phyloP scores from a whole-genome alignment of 495 filamentous ascomycete species.

The Zalerion maritima region DNA sequence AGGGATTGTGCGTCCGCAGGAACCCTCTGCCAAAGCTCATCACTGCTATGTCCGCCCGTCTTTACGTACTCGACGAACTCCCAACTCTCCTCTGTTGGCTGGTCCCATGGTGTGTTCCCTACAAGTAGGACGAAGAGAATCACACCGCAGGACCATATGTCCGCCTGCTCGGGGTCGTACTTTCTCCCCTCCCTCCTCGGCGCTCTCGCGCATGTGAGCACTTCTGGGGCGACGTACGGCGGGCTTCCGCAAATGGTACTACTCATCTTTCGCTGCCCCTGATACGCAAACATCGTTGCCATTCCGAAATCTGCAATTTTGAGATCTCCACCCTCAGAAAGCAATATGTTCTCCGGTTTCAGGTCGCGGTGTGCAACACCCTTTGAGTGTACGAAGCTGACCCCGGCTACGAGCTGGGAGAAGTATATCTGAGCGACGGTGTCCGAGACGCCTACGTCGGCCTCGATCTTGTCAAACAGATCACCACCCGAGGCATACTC shows the following conservation, averaged over 20 bases:
- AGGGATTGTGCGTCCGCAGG: conserved; percentile 70
- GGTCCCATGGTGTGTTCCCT: conserved; percentile 97
- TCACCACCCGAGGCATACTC: conserved; percentile 92
- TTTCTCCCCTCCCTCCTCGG: conserved; percentile 41
- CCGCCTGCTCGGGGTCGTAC: conserved; percentile 71
- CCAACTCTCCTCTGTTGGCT: conserved; percentile 65
- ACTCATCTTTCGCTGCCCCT: conserved; percentile 63
- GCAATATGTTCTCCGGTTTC: conserved; percentile 80
- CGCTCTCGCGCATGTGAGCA: conserved; percentile 38
- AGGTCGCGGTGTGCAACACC: conserved; percentile 81
- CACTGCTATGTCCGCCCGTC: conserved; percentile 61
- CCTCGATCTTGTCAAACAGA: conserved; percentile 98
- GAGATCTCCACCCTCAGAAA: conserved; percentile 69
- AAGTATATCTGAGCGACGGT: conserved; percentile 96
- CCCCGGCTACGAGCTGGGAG: conserved; percentile 73
- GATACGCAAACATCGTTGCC: conserved; percentile 82
- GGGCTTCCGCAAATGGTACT: conserved; percentile 89
- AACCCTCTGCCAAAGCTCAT: conserved; percentile 74
- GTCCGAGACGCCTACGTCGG: conserved; percentile 80
- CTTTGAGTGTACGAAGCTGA: conserved; percentile 89
- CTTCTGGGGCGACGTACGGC: conserved; percentile 93
- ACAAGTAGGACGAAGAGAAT: conserved; percentile 91
- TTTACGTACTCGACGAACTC: conserved; percentile 77
- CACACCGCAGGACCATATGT: conserved; percentile 96
- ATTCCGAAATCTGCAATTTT: conserved; percentile 97